Percentiles rank a stretch among this genome's conserved stretches.
These are phyloP conservation scores for Pichia sp. DNA, from an alignment of 1,139 yeast genomes.

Conservation along the genomic window DNA sequence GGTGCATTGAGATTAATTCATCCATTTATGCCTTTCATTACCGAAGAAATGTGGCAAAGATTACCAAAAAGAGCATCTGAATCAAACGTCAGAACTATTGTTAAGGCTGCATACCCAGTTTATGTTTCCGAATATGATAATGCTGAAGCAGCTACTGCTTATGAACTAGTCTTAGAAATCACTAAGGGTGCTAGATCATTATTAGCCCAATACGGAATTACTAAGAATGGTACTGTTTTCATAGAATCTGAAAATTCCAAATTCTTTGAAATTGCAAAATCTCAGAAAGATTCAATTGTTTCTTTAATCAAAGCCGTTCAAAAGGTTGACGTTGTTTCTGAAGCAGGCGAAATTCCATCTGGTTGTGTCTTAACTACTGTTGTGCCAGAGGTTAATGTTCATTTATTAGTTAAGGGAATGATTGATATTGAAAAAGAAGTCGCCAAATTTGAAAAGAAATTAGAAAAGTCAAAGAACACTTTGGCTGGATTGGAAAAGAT, in stretches of 20 bases:
- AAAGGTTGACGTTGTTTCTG: conserved; percentile 55
- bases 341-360: conserved; percentile 56
- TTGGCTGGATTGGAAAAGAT: conserved; percentile 52
- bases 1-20: conserved; percentile 88
- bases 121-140: conserved; percentile 57
- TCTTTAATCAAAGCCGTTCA: conserved; percentile 90
- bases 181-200: conserved; percentile 91
- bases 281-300: conserved; percentile 78
- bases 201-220: conserved; percentile 80
- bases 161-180: conserved; percentile 77
- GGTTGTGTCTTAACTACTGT: conserved; percentile 89
- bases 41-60: conserved; percentile 99
- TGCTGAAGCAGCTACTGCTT: conserved; percentile 59
- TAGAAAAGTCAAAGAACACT: conserved; percentile 47
- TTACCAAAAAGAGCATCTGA: conserved; percentile 83
- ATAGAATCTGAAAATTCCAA: conserved; percentile 59
- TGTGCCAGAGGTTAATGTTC: conserved; percentile 76
- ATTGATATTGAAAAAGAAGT: conserved; percentile 90
- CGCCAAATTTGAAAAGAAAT: conserved; percentile 70
- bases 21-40: conserved; percentile 96
- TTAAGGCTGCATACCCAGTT: conserved; percentile 73
- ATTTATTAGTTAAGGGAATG: conserved; percentile 88
- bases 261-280: conserved; percentile 46
- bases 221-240: conserved; percentile 80
- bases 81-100: conserved; percentile 54